Evolutionary conservation across 371 early-diverging fungal genomes (phyloP), one percentile per base, ranked within the genome.

Genomic region (Nosema muscidifuracis): DNA sequence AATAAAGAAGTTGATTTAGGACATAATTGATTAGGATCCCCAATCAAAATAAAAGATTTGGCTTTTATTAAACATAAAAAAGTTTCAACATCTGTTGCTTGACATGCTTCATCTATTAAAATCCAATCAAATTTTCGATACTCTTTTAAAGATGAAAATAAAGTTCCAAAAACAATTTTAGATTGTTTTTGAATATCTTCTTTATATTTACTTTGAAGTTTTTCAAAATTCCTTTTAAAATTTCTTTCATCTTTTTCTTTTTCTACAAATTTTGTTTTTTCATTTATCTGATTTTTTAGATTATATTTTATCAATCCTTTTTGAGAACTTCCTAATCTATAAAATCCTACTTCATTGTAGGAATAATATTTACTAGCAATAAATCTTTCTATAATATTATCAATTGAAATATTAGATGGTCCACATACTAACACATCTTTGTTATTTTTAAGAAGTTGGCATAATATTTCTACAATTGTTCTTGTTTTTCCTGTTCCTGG

Each of bases 51-150:
- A 74, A 91, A 88, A 38, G 88, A 87, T 43, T 87, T 85, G 33
- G 88, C 88, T 75, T 89, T 89, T 24, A 15, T 87, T 10, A 95
- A 77, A 15, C 95, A 94, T 77, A 94, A 94, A 77, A 95, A 89
- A 1, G 94, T 88, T 50, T 89, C 87, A 24, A 92, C 84, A 78
- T 97, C 97, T 20, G 92, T 88, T 0, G 92, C 87, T 78, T 97
- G 98, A 36, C 93, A 92, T 0, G 95, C 95, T 82, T 97, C 98
- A 80, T 97, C 97, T 71, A 96, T 91, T 33, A 96, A 84, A 0
- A 92, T 88, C 0, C 87, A 87, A 79, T 94, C 94, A 83, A 92
- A 95, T 43, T 87, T 83, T 55, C 88, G 80, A 13, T 73, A 85
- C 50, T 82, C 84, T 85, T 89, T 68, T 80, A 78, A 4, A 20